Conservation (phyloP, 441 rosid species). For the Adansonia rubrostipa region DNA sequence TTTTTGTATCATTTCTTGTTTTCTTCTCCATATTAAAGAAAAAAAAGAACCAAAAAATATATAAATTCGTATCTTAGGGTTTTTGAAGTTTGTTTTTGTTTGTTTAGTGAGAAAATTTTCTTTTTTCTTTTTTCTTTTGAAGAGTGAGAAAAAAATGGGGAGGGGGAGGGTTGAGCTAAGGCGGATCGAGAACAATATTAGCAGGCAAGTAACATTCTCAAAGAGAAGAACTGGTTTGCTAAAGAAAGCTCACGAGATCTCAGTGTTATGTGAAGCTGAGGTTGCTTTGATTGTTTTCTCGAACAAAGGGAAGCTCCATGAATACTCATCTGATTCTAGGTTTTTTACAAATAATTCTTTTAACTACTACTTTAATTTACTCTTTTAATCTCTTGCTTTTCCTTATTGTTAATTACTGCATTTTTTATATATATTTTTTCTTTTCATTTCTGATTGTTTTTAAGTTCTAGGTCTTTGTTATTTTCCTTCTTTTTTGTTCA, state of each 20-base stretch:
- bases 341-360: too few species aligned
- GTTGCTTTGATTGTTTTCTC: conserved; percentile 42
- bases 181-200: conserved; percentile 96
- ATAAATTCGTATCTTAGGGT: background rate
- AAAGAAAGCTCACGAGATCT: too few species aligned
- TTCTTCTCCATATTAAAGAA: conserved; percentile 1
- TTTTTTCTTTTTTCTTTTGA: background rate
- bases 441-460: background rate
- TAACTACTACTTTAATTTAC: too few species aligned
- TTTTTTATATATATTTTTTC: background rate
- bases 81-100: background rate
- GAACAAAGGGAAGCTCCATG: conserved; percentile 57
- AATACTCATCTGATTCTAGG: too few species aligned
- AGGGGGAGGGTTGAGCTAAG: conserved; percentile 92
- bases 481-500: background rate
- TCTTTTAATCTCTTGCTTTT: too few species aligned
- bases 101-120: background rate
- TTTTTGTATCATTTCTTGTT: conserved; percentile 9
- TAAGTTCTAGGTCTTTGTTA: conserved; percentile 14
- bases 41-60: background rate
- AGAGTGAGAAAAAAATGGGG: conserved; percentile 55
- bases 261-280: too few species aligned
- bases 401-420: too few species aligned
- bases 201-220: conserved; percentile 65
- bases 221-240: too few species aligned